These are phyloP conservation scores for Alternaria atra DNA, from an alignment of 2,329 filamentous ascomycete genomes.

Conservation along the genomic window DNA sequence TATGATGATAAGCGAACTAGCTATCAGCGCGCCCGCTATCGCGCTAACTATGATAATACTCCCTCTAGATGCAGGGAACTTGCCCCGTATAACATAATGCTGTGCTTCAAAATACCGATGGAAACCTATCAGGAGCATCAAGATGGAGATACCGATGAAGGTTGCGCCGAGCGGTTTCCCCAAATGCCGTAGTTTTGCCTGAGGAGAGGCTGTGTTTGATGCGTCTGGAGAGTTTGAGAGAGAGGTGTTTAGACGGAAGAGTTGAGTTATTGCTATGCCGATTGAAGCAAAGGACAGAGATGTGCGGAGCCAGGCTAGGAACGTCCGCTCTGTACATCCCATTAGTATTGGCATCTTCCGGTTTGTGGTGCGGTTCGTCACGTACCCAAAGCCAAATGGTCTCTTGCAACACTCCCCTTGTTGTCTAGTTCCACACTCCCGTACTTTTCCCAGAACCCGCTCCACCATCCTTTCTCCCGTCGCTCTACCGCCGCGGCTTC, in stretches of 20 bases:
- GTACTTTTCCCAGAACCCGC: slow-evolving; percentile 64
- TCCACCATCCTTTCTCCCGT: slow-evolving; percentile 61
- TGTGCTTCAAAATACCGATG: slow-evolving; percentile 81
- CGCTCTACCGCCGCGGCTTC: slow-evolving; percentile 32
- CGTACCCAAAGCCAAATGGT: slow-evolving; percentile 80
- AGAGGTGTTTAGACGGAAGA: slow-evolving; percentile 82
- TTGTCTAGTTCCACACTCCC: slow-evolving; percentile 81
- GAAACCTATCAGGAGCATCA: slow-evolving; percentile 79
- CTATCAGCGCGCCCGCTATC: slow-evolving; percentile 68
- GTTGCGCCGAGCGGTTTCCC: slow-evolving; percentile 67
- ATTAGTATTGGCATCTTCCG: background rate
- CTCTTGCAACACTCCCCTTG: slow-evolving; percentile 82
- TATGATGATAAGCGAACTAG: slow-evolving; percentile 68
- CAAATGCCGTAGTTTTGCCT: slow-evolving; percentile 36
- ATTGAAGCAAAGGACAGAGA: slow-evolving; percentile 84
- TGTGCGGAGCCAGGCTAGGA: slow-evolving; percentile 85
- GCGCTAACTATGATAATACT: slow-evolving; percentile 75
- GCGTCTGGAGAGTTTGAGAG: slow-evolving; percentile 44
- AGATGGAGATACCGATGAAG: slow-evolving; percentile 77
- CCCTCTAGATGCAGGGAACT: slow-evolving; percentile 80
- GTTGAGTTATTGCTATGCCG: slow-evolving; percentile 82
- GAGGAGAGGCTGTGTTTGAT: slow-evolving; percentile 7
- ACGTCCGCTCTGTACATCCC: slow-evolving; percentile 72
- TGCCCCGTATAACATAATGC: slow-evolving; percentile 80
- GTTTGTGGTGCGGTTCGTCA: background rate